phyloP scores from a whole-genome alignment of 2,329 filamentous ascomycete genomes.

The Ophiocordyceps sinensis region DNA sequence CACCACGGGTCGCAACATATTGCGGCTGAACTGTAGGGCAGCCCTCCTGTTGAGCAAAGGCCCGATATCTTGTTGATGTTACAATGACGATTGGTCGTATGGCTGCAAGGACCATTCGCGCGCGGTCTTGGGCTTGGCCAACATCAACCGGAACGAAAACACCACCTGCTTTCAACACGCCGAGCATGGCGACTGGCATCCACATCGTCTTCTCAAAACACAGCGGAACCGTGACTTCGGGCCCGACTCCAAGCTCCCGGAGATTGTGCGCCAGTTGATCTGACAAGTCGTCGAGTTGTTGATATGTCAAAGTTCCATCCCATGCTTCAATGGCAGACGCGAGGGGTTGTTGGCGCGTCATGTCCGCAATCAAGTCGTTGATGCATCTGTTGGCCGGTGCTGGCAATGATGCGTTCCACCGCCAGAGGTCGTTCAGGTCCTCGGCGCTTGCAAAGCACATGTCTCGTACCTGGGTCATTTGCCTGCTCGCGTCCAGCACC shows the following conservation, averaged over 20 bases:
- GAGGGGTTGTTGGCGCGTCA: not conserved
- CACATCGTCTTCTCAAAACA: slow-evolving; percentile 10
- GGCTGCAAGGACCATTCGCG: not conserved
- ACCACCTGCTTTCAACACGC: not conserved
- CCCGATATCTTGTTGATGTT: too few relatives aligned
- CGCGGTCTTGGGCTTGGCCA: not conserved
- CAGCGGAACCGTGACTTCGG: slow-evolving; percentile 5
- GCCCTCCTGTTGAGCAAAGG: too few relatives aligned
- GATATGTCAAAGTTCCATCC: not conserved
- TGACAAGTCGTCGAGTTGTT: not conserved
- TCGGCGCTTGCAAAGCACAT: not conserved
- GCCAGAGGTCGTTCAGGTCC: not conserved
- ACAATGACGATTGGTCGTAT: too few relatives aligned
- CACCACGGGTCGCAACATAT: too few relatives aligned
- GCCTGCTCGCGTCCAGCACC: not conserved
- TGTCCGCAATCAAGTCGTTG: not conserved
- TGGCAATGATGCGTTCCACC: not conserved
- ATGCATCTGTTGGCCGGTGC: not conserved
- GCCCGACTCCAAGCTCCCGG: not conserved
- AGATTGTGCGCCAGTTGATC: not conserved
- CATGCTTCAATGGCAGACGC: not conserved
- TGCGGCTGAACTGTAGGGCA: too few relatives aligned
- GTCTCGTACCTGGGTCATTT: not conserved
- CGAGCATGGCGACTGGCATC: slow-evolving; percentile 9
- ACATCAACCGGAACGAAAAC: not conserved